Evolutionary conservation across 768 basidiomycete species (phyloP), one percentile per base, ranked within the genome.

Genomic region (Hortiboletus flavorubellus): DNA sequence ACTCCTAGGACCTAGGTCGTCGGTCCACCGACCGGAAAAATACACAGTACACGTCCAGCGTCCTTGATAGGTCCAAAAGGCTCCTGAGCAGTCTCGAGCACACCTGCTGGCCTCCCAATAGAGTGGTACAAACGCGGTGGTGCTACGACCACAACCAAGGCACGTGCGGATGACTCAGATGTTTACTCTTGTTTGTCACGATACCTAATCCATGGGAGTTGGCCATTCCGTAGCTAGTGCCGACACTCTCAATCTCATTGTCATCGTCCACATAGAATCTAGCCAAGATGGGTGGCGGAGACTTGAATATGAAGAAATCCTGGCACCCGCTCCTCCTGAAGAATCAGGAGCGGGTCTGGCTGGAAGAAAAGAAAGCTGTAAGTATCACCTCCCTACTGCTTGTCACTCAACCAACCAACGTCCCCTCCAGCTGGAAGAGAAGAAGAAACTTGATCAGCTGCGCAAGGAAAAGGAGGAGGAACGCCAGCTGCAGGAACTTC

Each of bases 291-390:
- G 95, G 95, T 84, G 94, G 95, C 55, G 95, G 91, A 58, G 95
- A 98, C 73, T 80, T 98, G 70, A 98, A 98, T 69, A 98, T 98
- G 95, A 97, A 91, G 76, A 96, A 97, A 82, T 94, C 92, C 60
- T 98, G 95, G 95, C 95, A 98, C 72, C 95, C 95, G 82, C 86
- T 94, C 80, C 90, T 96, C 74, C 74, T 97, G 73, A 93, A 93
- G 71, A 96, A 96, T 76, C 96, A 98, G 87, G 93, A 96, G 85
- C 85, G 91, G 83, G 97, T 98, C 66, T 98, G 97, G 96, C 81
- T 98, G 53, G 91, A 96, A 73, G 97, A 99, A 74, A 94, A 96
- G 83, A 89, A 91, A 69, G 93, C 94, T 51, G 93, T 92, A 69
- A 65, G 90, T 80, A 15, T 16, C 38, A 26, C 15, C 6, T 2